These are phyloP conservation scores for Nemania bipapillata DNA, from an alignment of 2,329 filamentous ascomycete genomes.

Conservation along the genomic window DNA sequence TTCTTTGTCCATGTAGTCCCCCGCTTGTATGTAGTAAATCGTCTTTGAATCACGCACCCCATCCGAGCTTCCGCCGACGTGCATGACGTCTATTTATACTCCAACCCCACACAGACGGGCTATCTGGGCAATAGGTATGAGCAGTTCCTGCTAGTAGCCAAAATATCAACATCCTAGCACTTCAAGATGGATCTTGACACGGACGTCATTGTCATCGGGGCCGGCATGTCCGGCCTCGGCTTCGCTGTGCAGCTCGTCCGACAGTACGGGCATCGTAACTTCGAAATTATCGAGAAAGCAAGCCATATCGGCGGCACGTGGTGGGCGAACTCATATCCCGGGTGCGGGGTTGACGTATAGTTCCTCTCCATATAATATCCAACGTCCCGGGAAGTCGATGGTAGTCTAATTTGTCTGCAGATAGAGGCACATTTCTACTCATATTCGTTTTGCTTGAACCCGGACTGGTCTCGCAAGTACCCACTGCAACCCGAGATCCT, in stretches of 20 bases:
- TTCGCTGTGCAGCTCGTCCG: constrained; percentile 30
- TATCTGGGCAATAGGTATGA: too few species aligned
- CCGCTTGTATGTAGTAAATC: too few species aligned
- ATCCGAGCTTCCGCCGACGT: too few species aligned
- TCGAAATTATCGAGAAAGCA: constrained; percentile 33
- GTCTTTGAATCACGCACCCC: too few species aligned
- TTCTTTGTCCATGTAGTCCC: too few species aligned
- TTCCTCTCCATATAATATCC: too few species aligned
- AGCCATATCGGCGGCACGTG: constrained; percentile 28
- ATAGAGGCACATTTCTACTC: constrained; percentile 26
- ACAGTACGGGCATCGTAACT: constrained; percentile 27
- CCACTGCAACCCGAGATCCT: constrained; percentile 35
- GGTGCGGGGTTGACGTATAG: constrained; percentile 36
- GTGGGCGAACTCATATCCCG: constrained; percentile 32
- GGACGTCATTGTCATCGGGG: constrained; percentile 33
- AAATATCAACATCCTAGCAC: too few species aligned
- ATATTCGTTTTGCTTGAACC: constrained; percentile 32
- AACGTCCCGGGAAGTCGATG: not conserved
- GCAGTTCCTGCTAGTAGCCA: too few species aligned
- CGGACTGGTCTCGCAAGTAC: constrained; percentile 31
- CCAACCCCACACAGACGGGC: too few species aligned
- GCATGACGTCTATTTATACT: too few species aligned
- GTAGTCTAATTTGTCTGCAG: too few species aligned
- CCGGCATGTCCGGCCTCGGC: constrained; percentile 34
- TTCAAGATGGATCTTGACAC: constrained; percentile 27